phyloP scores from a whole-genome alignment of 139 green algal genomes.

The Yamagishiella unicocca region DNA sequence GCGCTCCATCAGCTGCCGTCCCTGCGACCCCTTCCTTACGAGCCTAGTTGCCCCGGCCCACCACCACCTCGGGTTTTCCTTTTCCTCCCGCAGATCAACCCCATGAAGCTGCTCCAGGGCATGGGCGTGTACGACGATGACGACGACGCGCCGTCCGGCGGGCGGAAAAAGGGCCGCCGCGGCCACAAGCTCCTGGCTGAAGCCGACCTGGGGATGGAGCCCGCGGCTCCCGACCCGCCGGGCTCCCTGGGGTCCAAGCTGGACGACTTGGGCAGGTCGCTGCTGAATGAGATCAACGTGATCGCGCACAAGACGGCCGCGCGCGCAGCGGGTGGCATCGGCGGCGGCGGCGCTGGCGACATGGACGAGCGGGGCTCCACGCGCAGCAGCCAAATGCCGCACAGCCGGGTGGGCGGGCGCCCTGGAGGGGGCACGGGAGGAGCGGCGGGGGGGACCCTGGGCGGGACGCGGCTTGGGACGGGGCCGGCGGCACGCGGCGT shows the following conservation, averaged over 20 bases:
- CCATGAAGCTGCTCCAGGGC: constrained; percentile 60
- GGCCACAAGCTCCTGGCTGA: constrained; percentile 20
- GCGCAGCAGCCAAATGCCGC: constrained; percentile 25
- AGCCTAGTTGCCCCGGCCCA: too few relatives aligned
- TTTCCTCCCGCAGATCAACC: constrained; percentile 47
- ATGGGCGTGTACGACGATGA: constrained; percentile 66
- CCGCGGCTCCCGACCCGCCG: constrained; percentile 36
- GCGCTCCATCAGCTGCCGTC: too few relatives aligned
- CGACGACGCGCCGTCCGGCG: constrained; percentile 34
- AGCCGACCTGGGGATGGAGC: constrained; percentile 17
- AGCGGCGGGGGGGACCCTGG: background rate
- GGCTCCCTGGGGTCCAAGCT: constrained; percentile 58
- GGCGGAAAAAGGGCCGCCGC: constrained; percentile 47
- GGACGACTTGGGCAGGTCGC: constrained; percentile 49
- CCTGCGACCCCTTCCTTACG: too few relatives aligned
- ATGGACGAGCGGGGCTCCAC: constrained; percentile 27
- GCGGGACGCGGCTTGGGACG: constrained; percentile 2
- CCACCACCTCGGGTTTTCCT: too few relatives aligned
- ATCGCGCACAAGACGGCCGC: constrained; percentile 8
- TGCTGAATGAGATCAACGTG: constrained; percentile 51
- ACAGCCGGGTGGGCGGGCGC: background rate
- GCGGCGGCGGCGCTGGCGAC: background rate
- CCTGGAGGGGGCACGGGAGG: background rate
- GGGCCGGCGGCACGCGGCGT: background rate
- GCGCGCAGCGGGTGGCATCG: background rate